phyloP scores from a whole-genome alignment of 805 yeast species.

The Metschnikowia continentalis region DNA sequence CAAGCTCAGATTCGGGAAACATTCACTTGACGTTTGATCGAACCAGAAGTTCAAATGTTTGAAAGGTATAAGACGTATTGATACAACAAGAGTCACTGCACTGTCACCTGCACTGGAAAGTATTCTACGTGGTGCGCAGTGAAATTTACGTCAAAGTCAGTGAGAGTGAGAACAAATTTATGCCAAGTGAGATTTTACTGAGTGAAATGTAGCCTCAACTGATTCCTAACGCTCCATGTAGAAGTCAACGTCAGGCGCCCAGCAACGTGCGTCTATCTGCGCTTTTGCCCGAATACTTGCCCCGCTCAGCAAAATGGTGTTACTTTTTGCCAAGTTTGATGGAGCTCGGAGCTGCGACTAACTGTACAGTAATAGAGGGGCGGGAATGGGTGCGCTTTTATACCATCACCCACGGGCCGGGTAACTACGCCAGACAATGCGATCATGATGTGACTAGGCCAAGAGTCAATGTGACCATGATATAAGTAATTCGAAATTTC shows the following conservation, averaged over 20 bases:
- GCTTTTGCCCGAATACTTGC: slow-evolving; percentile 18
- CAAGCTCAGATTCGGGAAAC: slow-evolving; percentile 1
- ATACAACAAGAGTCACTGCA: no score
- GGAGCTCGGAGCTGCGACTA: slow-evolving; percentile 21
- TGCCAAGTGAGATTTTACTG: neutral
- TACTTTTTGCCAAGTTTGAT: slow-evolving; percentile 9
- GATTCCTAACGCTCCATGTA: slow-evolving; percentile 22
- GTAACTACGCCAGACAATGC: slow-evolving; percentile 8
- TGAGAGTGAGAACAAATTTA: no score
- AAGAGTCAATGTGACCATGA: neutral
- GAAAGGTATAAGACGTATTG: no score
- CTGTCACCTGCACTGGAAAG: neutral
- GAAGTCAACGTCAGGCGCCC: slow-evolving; percentile 24
- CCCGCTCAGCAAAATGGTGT: slow-evolving; percentile 11
- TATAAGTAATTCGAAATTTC: neutral
- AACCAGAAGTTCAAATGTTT: no score
- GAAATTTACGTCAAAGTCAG: neutral
- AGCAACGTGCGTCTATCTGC: slow-evolving; percentile 22
- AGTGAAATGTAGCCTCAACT: slow-evolving; percentile 19
- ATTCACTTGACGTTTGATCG: neutral
- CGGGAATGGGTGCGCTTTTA: neutral
- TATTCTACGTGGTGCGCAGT: slow-evolving; percentile 1
- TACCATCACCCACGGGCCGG: slow-evolving; percentile 7
- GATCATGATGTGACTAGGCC: neutral
- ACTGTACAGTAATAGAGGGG: slow-evolving; percentile 5